Base-by-base conservation (phyloP, 2,329 filamentous ascomycete genomes). In the Xylariaceae sp. region DNA sequence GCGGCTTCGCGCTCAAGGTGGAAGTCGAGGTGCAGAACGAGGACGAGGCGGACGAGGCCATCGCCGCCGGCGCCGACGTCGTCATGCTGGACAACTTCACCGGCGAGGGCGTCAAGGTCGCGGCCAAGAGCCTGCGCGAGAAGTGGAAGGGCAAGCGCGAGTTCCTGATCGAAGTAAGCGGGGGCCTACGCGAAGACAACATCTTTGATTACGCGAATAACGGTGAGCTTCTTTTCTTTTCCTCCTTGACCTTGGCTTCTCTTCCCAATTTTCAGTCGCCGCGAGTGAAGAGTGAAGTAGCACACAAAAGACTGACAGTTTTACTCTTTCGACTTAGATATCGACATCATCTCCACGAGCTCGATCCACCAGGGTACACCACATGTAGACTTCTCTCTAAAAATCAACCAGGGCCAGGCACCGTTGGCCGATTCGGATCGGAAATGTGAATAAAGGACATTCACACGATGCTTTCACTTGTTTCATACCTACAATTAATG, bases 21-120 rank as follows among this genome's bases (percentile, higher is more conserved):
- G 92, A 98, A 68, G 92, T 98, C 16, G 90, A 98, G 69, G 92
- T 92, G 32, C 87, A 90, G 68, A 85, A 73, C 54, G 81, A 95
- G 63, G 80, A 74, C 30, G 88, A 95, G 66, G 92, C 92, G 1
- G 82, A 96, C 60, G 88, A 94, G 65, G 92, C 92, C 1, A 89
- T 96, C 54, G 77, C 69, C 3, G 90, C 90, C 0, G 92, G 92
- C 1, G 92, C 92, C 0, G 90, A 98, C 61, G 82, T 98, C 14
- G 81, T 98, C 46, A 98, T 98, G 92, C 68, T 98, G 44, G 92
- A 98, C 61, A 98, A 98, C 63, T 98, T 97, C 59, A 81, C 79
- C 0, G 80, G 83, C 1, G 82, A 86, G 1, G 87, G 81, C 1
- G 82, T 96, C 46, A 82, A 80, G 59, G 64, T 73, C 7, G 88